A percentile compares a stretch with the other conserved stretches of the same genome.
phyloP scores from a whole-genome alignment of 2,329 filamentous ascomycete genomes.

The Hypomyces perniciosus region DNA sequence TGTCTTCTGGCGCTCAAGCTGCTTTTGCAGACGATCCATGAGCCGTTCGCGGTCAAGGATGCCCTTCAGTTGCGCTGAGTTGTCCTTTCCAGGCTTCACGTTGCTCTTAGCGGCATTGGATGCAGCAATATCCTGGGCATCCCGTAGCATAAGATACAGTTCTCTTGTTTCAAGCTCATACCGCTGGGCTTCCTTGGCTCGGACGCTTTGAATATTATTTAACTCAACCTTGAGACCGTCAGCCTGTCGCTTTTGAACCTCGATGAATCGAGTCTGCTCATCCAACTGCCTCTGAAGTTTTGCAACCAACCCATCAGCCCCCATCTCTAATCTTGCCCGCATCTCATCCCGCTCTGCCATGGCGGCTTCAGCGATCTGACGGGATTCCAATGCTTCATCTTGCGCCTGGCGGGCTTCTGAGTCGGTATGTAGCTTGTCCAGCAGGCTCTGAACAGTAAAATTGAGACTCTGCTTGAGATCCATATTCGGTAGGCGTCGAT shows the following conservation, averaged over 20 bases:
- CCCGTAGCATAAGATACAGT: slow-evolving; percentile 94
- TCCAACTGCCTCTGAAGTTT: slow-evolving; percentile 93
- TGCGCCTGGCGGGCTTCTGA: slow-evolving; percentile 87
- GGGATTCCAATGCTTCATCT: slow-evolving; percentile 84
- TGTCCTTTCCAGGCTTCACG: slow-evolving; percentile 50
- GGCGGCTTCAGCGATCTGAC: slow-evolving; percentile 90
- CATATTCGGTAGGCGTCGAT: slow-evolving; percentile 89
- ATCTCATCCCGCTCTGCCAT: slow-evolving; percentile 96
- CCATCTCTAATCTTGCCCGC: slow-evolving; percentile 79
- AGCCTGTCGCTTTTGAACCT: slow-evolving; percentile 78
- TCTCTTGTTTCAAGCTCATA: slow-evolving; percentile 96
- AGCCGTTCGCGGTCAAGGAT: slow-evolving; percentile 89
- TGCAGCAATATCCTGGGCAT: slow-evolving; percentile 92
- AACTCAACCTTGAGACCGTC: slow-evolving; percentile 86
- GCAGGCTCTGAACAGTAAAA: slow-evolving; percentile 89
- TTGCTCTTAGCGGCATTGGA: slow-evolving; percentile 64
- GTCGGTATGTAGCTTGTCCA: slow-evolving; percentile 95
- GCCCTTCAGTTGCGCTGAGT: slow-evolving; percentile 76
- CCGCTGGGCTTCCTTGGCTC: slow-evolving; percentile 85
- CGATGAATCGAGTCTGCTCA: slow-evolving; percentile 85
- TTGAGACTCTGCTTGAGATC: slow-evolving; percentile 96
- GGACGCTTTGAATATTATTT: slow-evolving; percentile 75
- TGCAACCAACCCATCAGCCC: slow-evolving; percentile 85
- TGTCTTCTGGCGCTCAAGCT: slow-evolving; percentile 94
- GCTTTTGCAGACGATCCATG: slow-evolving; percentile 90